Conservation (phyloP, 441 rosid species). For the Adansonia gregorii region DNA sequence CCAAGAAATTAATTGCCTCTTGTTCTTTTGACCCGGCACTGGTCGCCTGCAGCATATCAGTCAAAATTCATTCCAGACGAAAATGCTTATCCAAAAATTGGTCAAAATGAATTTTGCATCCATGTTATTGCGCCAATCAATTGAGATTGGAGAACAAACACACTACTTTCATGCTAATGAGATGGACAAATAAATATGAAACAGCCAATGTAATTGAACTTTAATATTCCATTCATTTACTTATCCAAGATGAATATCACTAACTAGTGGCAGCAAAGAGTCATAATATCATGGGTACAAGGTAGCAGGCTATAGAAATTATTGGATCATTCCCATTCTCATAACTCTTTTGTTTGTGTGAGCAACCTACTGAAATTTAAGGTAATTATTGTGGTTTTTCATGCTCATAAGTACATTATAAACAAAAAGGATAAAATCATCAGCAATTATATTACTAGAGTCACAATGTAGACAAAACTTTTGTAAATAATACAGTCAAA, state of each 20-base stretch:
- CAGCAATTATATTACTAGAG: neutral
- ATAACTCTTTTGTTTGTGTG: neutral
- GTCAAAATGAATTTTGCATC: neutral
- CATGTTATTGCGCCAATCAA: conserved; percentile 7
- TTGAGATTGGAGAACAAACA: neutral
- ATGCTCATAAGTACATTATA: neutral
- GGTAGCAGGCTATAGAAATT: neutral
- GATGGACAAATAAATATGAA: neutral
- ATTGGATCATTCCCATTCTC: neutral
- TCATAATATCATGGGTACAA: neutral
- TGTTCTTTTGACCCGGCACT: conserved; percentile 98
- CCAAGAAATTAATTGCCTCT: conserved; percentile 97
- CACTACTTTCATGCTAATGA: neutral
- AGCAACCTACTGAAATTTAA: neutral
- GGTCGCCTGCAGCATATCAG: conserved; percentile 64
- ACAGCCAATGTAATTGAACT: neutral
- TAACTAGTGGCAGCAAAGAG: neutral
- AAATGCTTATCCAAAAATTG: neutral
- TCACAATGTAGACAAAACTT: neutral
- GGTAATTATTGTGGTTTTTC: neutral
- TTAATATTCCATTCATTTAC: neutral
- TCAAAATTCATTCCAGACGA: neutral
- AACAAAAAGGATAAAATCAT: neutral
- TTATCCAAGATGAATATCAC: neutral
- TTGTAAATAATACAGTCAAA: neutral